Evolutionary conservation across 2,329 filamentous ascomycete species (phyloP).

Genomic region (Geosmithia flava): DNA sequence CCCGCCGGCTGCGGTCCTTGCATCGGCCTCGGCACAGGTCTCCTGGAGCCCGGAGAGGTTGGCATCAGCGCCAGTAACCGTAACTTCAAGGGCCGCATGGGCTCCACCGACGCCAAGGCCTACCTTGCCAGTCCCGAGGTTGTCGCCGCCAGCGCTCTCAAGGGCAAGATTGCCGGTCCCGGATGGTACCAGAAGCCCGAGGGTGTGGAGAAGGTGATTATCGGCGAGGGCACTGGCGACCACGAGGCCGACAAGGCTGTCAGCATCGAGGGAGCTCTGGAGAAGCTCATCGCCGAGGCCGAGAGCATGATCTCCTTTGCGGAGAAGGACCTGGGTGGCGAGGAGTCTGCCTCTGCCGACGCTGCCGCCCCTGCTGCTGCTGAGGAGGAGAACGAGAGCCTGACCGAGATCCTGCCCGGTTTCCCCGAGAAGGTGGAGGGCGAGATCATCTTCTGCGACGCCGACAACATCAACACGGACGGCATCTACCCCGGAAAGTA

Average conservation of each 20-base stretch:
- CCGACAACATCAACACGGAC: slow-evolving; percentile 78
- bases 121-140: slow-evolving; percentile 86
- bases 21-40: slow-evolving; percentile 64
- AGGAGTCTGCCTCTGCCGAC: slow-evolving; percentile 13
- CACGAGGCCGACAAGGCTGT: slow-evolving; percentile 50
- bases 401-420: slow-evolving; percentile 53
- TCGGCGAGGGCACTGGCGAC: slow-evolving; percentile 61
- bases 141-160: slow-evolving; percentile 77
- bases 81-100: slow-evolving; percentile 90
- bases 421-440: slow-evolving; percentile 76
- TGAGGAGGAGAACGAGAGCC: neutral
- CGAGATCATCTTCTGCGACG: slow-evolving; percentile 80
- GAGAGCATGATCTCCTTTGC: slow-evolving; percentile 43
- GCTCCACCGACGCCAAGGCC: slow-evolving; percentile 49
- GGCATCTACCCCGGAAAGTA: slow-evolving; percentile 85
- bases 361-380: neutral
- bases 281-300: slow-evolving; percentile 56
- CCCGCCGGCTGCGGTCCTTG: slow-evolving; percentile 72
- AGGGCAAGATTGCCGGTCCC: slow-evolving; percentile 61
- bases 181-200: slow-evolving; percentile 66
- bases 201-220: slow-evolving; percentile 51
- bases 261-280: slow-evolving; percentile 57
- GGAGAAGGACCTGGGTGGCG: slow-evolving; percentile 7
- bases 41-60: slow-evolving; percentile 75
- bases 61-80: slow-evolving; percentile 76